Evolutionary conservation across 306 rosid genomes (phyloP).

Genomic region (Cucurbita pepo): DNA sequence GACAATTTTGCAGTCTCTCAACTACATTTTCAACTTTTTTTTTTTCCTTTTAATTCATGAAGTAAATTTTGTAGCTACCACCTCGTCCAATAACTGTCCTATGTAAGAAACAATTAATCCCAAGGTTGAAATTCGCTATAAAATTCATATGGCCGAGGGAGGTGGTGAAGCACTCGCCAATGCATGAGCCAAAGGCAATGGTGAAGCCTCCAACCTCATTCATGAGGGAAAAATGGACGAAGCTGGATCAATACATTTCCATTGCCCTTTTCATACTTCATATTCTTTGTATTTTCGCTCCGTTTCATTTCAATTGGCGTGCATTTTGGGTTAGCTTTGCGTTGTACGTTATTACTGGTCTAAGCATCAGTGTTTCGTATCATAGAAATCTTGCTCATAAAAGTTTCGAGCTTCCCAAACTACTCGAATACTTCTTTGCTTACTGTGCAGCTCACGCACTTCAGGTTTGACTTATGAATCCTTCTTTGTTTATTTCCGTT

Average conservation of each 20-base stretch:
- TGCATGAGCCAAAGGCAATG: background rate
- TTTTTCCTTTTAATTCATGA: no score
- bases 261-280: slow-evolving; percentile 32
- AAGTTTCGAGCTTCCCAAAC: slow-evolving; percentile 68
- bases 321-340: slow-evolving; percentile 39
- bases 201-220: background rate
- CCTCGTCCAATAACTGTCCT: no score
- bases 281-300: slow-evolving; percentile 43
- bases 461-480: slow-evolving; percentile 24
- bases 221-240: background rate
- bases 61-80: no score
- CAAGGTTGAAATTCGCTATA: background rate
- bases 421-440: slow-evolving; percentile 73
- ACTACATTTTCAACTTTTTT: no score
- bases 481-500: no score
- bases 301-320: slow-evolving; percentile 51
- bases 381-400: slow-evolving; percentile 70
- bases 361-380: slow-evolving; percentile 57
- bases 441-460: slow-evolving; percentile 62
- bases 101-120: background rate
- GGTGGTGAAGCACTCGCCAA: background rate
- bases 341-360: slow-evolving; percentile 49
- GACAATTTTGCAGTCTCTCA: no score
- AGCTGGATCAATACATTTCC: slow-evolving; percentile 31
- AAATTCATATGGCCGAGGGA: background rate